Base-by-base conservation (phyloP, 2,329 filamentous ascomycete species). In the Colletotrichum phormii region DNA sequence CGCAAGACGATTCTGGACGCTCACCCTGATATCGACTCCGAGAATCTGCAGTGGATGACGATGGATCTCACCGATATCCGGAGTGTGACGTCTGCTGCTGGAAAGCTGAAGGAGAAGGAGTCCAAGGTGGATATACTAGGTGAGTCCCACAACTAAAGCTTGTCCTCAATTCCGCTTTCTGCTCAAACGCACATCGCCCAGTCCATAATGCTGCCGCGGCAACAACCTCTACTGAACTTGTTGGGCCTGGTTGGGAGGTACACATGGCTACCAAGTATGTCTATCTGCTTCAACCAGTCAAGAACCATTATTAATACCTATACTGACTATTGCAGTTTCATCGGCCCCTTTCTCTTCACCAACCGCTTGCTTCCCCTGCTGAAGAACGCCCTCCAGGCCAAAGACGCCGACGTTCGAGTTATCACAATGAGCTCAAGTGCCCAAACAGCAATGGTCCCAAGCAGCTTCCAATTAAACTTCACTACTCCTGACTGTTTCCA, bases 331-430 rank as follows among this genome's bases (percentile, higher is more conserved):
- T 37, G 5, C 22, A 80, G 78, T 42, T 70, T 76, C 29, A 35
- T 79, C 5, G 78, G 78, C 0, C 76, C 75, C 9, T 79, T 77
- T 31, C 33, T 76, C 1, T 63, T 80, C 37, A 77, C 74, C 1
- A 77, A 79, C 18, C 70, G 74, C 24, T 37, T 80, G 2, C 64
- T 81, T 2, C 78, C 80, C 0, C 70, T 78, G 1, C 73, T 81
- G 1, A 75, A 77, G n/a, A 74, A 62, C 2, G 75, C 79, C 1
- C 64, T 73, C 1, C 3, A 15, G 18, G 33, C 65, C 5, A 46
- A 64, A 4, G 57, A 29, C 6, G 64, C 77, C 12, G 78, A 79
- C 29, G 77, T 79, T 24, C 72, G 77, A 3, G 37, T 79, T 4
- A 33, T 79, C 46, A 77, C 61, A 1, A 18, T 78, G 18, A 57